These are phyloP conservation scores for Ganoderma sp. DNA, from an alignment of 1,284 basidiomycete species.

Conservation along the genomic window DNA sequence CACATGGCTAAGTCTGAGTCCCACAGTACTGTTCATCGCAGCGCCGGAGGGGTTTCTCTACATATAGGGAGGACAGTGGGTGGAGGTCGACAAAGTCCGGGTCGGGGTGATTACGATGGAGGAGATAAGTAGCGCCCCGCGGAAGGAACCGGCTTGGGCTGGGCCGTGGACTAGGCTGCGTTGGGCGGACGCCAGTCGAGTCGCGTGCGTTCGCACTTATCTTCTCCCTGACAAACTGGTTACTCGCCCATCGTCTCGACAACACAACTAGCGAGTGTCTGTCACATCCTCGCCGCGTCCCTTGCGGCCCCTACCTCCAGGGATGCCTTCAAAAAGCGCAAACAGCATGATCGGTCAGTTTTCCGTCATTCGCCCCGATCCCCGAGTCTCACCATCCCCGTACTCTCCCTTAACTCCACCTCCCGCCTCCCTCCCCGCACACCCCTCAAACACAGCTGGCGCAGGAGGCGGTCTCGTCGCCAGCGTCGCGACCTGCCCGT, in stretches of 20 bases:
- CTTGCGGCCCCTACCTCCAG: conserved; percentile 67
- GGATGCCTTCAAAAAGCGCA: conserved; percentile 66
- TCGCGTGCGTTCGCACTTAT: conserved; percentile 4
- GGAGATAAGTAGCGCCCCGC: conserved; percentile 6
- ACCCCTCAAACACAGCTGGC: conserved; percentile 57
- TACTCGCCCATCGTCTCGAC: conserved; percentile 15
- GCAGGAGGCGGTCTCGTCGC: conserved; percentile 90
- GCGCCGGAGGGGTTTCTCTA: not conserved
- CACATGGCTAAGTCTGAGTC: too few relatives aligned
- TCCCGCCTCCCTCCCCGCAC: conserved; percentile 11
- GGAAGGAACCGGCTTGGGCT: conserved; percentile 21
- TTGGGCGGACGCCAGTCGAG: not conserved
- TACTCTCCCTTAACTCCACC: conserved; percentile 15
- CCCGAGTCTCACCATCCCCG: conserved; percentile 21
- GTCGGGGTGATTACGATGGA: not conserved
- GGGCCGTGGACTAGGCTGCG: not conserved
- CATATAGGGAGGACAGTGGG: not conserved
- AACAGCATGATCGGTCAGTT: conserved; percentile 76
- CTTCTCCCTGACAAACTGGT: conserved; percentile 4
- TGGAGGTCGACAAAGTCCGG: not conserved
- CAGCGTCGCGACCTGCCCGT: conserved; percentile 93
- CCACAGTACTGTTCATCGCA: too few relatives aligned
- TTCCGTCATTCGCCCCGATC: not conserved
- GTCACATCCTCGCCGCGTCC: conserved; percentile 34
- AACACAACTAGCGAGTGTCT: conserved; percentile 18